phyloP scores from a whole-genome alignment of 306 rosid genomes.

The Cucurbita argyrosperma region DNA sequence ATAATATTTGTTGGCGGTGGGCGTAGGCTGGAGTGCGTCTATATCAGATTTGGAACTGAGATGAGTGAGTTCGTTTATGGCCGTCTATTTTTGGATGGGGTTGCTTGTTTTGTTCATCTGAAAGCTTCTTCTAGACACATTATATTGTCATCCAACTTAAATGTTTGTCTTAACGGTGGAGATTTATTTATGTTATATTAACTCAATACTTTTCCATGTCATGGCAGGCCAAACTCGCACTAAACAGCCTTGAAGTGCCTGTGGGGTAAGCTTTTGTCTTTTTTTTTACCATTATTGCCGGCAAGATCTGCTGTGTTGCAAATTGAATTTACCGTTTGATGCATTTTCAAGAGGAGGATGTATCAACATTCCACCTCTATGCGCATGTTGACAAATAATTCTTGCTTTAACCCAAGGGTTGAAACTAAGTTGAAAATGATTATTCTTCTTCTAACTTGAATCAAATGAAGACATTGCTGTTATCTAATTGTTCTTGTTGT shows the following conservation, averaged over 20 bases:
- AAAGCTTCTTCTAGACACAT: neutral
- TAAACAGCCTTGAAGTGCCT: conserved; percentile 77
- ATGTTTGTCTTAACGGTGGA: neutral
- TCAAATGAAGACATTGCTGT: neutral
- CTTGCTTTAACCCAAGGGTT: neutral
- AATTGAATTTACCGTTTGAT: neutral
- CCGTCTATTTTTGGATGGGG: neutral
- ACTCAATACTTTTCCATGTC: neutral
- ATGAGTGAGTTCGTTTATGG: neutral
- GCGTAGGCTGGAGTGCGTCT: neutral
- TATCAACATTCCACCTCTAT: neutral
- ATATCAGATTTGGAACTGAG: neutral
- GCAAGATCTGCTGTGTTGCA: neutral
- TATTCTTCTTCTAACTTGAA: neutral
- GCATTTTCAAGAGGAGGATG: neutral
- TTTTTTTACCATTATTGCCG: neutral
- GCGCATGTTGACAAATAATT: neutral
- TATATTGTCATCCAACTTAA: neutral
- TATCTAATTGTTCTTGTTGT: conserved; percentile 9
- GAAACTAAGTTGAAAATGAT: neutral
- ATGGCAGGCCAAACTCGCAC: conserved; percentile 52
- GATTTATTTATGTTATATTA: neutral
- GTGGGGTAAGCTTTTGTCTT: conserved; percentile 43
- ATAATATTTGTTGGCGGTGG: too few species aligned
- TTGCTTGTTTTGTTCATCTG: neutral